Percentiles rank a stretch among this genome's conserved stretches.
Evolutionary conservation across 140 eudicot species (phyloP).

Genomic region (Anethum foeniculum): DNA sequence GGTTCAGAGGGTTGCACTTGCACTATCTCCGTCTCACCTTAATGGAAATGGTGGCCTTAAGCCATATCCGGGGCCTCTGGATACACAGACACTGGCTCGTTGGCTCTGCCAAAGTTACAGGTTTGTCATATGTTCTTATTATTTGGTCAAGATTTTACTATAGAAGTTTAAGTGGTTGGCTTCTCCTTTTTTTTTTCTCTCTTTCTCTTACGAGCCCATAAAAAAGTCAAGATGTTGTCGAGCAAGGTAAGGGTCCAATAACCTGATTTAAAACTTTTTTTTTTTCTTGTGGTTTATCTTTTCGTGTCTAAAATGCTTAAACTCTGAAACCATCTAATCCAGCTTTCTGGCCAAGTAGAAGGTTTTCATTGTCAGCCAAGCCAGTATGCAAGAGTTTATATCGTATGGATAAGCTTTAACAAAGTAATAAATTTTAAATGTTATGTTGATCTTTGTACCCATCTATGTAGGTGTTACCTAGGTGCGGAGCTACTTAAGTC

Average conservation of each 20-base stretch:
- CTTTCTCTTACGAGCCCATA: no score
- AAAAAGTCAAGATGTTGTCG: no score
- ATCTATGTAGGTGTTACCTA: constrained; percentile 48
- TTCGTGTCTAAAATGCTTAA: no score
- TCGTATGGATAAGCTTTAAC: neutral
- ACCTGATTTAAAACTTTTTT: no score
- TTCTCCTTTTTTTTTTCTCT: no score
- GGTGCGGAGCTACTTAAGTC: constrained; percentile 82
- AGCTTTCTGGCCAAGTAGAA: neutral
- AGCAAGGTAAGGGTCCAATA: no score
- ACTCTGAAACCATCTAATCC: neutral
- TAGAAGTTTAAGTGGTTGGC: neutral
- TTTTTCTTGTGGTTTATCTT: no score
- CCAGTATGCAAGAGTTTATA: neutral
- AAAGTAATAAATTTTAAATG: neutral
- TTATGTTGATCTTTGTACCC: neutral
- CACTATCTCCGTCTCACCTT: constrained; percentile 80
- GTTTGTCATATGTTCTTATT: constrained; percentile 19
- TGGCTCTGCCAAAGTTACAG: constrained; percentile 90
- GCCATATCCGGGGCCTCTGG: constrained; percentile 65
- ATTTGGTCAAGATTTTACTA: neutral
- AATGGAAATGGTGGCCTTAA: constrained; percentile 47
- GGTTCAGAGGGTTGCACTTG: constrained; percentile 90
- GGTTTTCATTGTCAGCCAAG: neutral
- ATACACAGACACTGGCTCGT: constrained; percentile 71